Conservation (phyloP, 495 filamentous ascomycete genomes). For the Evansstolkia leycettana region DNA sequence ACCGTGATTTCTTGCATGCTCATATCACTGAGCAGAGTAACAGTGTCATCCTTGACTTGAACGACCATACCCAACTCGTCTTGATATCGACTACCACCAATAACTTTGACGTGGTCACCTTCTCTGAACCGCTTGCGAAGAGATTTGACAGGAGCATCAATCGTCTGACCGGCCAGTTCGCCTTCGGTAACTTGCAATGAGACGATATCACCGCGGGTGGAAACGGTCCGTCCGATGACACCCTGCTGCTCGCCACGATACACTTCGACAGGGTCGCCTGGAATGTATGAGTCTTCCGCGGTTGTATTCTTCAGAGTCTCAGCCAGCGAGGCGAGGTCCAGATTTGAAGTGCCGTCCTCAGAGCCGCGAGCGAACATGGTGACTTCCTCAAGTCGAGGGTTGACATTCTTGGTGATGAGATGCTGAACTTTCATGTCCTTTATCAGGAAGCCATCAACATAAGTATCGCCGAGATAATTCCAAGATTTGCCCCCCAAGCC, state of each 20-base stretch:
- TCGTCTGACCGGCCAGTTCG: conserved; percentile 64
- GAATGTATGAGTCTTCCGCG: conserved; percentile 67
- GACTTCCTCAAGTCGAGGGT: conserved; percentile 89
- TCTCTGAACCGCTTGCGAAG: conserved; percentile 86
- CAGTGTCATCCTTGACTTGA: conserved; percentile 76
- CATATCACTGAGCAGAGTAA: conserved; percentile 85
- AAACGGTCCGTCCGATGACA: conserved; percentile 69
- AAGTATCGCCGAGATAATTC: conserved; percentile 75
- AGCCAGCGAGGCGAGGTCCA: conserved; percentile 82
- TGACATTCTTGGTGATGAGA: conserved; percentile 73
- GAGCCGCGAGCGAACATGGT: conserved; percentile 78
- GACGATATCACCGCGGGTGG: conserved; percentile 87
- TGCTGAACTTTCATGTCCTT: conserved; percentile 88
- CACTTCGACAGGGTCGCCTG: conserved; percentile 89
- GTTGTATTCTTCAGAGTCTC: conserved; percentile 71
- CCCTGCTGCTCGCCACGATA: conserved; percentile 94
- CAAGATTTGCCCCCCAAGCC: conserved; percentile 59
- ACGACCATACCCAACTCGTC: conserved; percentile 97
- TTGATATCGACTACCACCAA: conserved; percentile 82
- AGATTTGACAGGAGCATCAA: conserved; percentile 86
- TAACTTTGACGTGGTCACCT: conserved; percentile 98
- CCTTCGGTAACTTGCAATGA: conserved; percentile 80
- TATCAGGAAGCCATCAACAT: conserved; percentile 83
- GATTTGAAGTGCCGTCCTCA: conserved; percentile 84
- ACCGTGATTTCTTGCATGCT: conserved; percentile 89